Evolutionary conservation across 257 asterid species (phyloP).

Genomic region (Coffea canephora): DNA sequence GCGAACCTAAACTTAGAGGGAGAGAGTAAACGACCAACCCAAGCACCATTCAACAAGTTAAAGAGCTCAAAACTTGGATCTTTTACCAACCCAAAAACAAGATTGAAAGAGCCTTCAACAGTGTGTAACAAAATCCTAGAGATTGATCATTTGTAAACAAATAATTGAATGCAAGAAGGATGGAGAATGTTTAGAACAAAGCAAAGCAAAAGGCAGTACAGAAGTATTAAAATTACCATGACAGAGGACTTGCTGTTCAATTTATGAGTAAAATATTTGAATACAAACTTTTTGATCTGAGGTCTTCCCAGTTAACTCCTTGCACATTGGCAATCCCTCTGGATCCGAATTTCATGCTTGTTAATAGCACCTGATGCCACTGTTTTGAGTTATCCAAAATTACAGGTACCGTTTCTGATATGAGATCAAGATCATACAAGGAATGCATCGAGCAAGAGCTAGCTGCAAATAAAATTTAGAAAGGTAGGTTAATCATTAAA

Average conservation of each 20-base stretch:
- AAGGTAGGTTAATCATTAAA: not conserved
- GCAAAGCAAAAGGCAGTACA: slow-evolving; percentile 7
- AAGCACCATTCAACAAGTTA: not conserved
- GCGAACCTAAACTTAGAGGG: not conserved
- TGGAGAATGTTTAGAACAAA: slow-evolving; percentile 15
- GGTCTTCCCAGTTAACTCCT: slow-evolving; percentile 68
- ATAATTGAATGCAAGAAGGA: not conserved
- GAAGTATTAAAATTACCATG: slow-evolving; percentile 57
- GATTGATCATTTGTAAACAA: not conserved
- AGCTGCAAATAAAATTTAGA: slow-evolving; percentile 33
- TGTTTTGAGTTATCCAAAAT: slow-evolving; percentile 51
- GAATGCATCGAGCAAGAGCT: slow-evolving; percentile 75
- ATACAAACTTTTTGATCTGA: slow-evolving; percentile 51
- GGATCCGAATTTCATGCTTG: slow-evolving; percentile 92
- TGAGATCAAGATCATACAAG: slow-evolving; percentile 71
- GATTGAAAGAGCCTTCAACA: not conserved
- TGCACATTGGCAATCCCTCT: slow-evolving; percentile 83
- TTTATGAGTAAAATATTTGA: slow-evolving; percentile 80
- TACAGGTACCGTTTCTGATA: slow-evolving; percentile 33
- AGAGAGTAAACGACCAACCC: not conserved
- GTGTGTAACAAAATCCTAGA: not conserved
- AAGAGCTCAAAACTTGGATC: not conserved
- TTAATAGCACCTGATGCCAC: slow-evolving; percentile 84
- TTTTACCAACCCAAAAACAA: not conserved
- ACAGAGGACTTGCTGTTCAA: slow-evolving; percentile 89